Evolutionary conservation across 75 land plant species (phyloP).

Genomic region (Isoetes taiwanensis): DNA sequence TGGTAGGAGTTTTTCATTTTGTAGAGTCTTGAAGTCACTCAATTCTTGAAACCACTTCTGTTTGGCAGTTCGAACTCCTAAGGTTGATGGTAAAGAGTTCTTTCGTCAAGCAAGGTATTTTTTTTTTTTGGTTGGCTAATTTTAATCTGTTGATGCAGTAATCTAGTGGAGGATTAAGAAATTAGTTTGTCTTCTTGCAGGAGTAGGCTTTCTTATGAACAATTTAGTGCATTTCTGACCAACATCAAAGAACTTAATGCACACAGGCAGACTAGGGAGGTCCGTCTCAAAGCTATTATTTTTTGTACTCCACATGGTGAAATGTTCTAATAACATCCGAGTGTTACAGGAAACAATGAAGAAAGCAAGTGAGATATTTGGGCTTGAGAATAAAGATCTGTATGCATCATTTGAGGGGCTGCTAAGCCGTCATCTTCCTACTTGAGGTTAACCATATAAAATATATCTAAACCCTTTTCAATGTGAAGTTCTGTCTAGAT

Average conservation of each 20-base stretch:
- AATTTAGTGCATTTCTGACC: conserved; percentile 27
- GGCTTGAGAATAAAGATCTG: conserved; percentile 74
- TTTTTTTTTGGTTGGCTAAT: background rate
- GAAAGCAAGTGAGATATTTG: conserved; percentile 82
- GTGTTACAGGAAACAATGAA: conserved; percentile 56
- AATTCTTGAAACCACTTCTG: background rate
- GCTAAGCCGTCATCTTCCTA: conserved; percentile 48
- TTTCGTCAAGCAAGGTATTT: conserved; percentile 29
- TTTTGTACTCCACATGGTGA: background rate
- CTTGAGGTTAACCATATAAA: too few species aligned
- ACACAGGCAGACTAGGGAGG: conserved; percentile 28
- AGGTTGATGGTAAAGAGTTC: conserved; percentile 33
- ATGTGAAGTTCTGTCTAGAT: too few species aligned
- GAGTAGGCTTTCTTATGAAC: conserved; percentile 26
- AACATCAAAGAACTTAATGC: conserved; percentile 32
- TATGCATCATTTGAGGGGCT: conserved; percentile 58
- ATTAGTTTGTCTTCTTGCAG: conserved; percentile 5
- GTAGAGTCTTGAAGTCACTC: background rate
- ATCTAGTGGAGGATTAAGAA: background rate
- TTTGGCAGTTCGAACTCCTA: conserved; percentile 22
- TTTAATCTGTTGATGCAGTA: background rate
- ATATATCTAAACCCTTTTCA: too few species aligned
- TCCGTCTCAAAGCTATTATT: background rate
- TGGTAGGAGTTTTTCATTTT: background rate
- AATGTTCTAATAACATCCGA: background rate